These are phyloP conservation scores for Fusarium subtropicale DNA, from an alignment of 2,329 filamentous ascomycete species.

Conservation along the genomic window DNA sequence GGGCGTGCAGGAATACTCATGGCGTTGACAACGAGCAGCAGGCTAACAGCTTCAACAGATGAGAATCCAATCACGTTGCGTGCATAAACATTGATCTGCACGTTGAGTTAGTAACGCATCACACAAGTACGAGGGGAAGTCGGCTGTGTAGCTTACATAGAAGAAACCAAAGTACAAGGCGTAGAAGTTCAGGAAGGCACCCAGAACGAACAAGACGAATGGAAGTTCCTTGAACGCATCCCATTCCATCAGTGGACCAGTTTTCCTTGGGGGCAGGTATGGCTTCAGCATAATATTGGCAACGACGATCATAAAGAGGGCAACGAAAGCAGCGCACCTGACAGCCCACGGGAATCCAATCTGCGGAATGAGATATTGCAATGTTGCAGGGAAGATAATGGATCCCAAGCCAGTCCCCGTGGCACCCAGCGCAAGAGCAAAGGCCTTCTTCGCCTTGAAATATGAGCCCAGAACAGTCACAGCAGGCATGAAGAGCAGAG, in stretches of 20 bases:
- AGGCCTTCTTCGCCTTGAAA: slow-evolving; percentile 65
- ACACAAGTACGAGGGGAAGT: slow-evolving; percentile 35
- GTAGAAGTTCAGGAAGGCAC: slow-evolving; percentile 60
- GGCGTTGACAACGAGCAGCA: slow-evolving; percentile 75
- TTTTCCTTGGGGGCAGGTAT: slow-evolving; percentile 60
- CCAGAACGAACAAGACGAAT: slow-evolving; percentile 64
- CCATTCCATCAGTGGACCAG: slow-evolving; percentile 66
- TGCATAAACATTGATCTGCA: slow-evolving; percentile 58
- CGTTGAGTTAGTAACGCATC: slow-evolving; percentile 4
- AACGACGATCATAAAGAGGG: slow-evolving; percentile 58
- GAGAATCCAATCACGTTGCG: slow-evolving; percentile 54
- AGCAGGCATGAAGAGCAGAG: slow-evolving; percentile 68
- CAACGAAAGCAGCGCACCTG: slow-evolving; percentile 73
- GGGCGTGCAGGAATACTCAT: slow-evolving; percentile 69
- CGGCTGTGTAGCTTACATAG: slow-evolving; percentile 56
- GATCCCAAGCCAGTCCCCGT: slow-evolving; percentile 69
- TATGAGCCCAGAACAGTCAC: slow-evolving; percentile 72
- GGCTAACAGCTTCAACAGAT: slow-evolving; percentile 63
- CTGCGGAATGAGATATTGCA: slow-evolving; percentile 66
- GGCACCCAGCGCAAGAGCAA: slow-evolving; percentile 71
- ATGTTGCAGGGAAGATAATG: slow-evolving; percentile 66
- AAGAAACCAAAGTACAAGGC: slow-evolving; percentile 56
- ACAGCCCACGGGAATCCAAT: slow-evolving; percentile 74
- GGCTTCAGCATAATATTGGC: slow-evolving; percentile 57
- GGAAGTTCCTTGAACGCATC: slow-evolving; percentile 66